Evolutionary conservation across 345 rosid species (phyloP), one percentile per base, ranked within the genome.

Genomic region (Populus tremula): DNA sequence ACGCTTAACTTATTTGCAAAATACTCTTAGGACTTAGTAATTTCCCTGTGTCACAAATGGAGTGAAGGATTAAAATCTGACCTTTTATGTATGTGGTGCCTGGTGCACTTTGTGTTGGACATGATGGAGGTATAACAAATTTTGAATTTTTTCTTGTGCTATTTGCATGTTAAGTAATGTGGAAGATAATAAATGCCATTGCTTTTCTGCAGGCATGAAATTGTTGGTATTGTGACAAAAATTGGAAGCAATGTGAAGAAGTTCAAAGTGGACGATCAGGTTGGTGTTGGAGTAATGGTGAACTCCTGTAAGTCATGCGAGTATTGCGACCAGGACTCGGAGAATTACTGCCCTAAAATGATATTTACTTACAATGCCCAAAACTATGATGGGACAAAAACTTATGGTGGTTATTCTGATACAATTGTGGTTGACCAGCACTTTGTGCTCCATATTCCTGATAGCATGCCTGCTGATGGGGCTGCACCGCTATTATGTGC

Each of bases 401-500:
- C 76, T 35, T 87, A 88, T 20, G 97, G 98, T 74, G 97, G 98
- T 66, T 94, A 91, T 85, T 86, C 97, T 1, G 88, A 94, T 71
- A 81, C 68, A 67, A 88, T 92, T 8, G 93, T 94, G 20, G 93
- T 92, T 35, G 88, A 94, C 69, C 91, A 94, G 84, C 86, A 82
- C 45, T 94, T 72, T 76, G 98, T 94, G 70, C 74, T 92, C 29
- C 78, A 85, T 3, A 75, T 94, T 75, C 97, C 96, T 2, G 93
- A 90, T 14, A 84, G 85, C 81, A 70, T 94, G 85, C 91, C 96
- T 1, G 61, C 84, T 5, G 96, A 91, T 72, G 81, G 91, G 1
- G 90, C 90, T 45, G 98, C 98, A 0, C 97, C 96, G 2, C 80
- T 94, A 31, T 83, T 94, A 65, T 94, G 98, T 81, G 96, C 98